Evolutionary conservation across 1,284 basidiomycete genomes (phyloP), one percentile per base, ranked within the genome.

Genomic region (Apiotrichum gracile): DNA sequence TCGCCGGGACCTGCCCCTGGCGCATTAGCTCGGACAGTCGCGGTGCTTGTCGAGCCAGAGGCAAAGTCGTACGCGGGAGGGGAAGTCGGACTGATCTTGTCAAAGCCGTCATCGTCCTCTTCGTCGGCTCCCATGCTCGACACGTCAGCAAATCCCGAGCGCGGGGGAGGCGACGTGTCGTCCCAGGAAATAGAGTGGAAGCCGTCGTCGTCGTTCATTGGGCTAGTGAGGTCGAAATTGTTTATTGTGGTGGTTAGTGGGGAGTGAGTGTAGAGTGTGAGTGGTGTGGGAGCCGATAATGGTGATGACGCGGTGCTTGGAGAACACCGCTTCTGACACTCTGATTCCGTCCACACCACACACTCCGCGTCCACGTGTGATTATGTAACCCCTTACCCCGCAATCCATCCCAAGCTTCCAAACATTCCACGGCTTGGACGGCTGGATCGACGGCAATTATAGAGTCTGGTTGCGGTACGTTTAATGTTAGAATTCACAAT

Each of bases 121-220:
- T 64, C 63, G 33, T 64, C 63, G 33, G 54, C 52, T 34, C 43
- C 52, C 29, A 35, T 39, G 33, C 54, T 54, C 2, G 62, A 57
- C 45, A 66, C 50, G 46, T 63, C 63, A 16, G 55, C 56, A 24
- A 60, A 60, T 8, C 55, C 55, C 8, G 45, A 38, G 35, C 58
- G 58, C 13, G 65, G 58, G 3, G 69, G 68, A 2, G 69, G 67
- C n/a, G 35, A 3, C 17, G 35, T 37, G 52, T 73, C 69, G 49
- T 73, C 71, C 71, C 71, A 73, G 41, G 67, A 68, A 31, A 73
- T 69, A 12, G 69, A 70, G 49, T 73, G 66, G 60, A 73, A 73
- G 17, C 71, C 71, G 57, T 73, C 71, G 37, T 72, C 67, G 39
- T 73, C 69, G 17, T 19, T 37, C 31, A 68, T 51, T 9, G 27